Base-by-base conservation (phyloP, 2,329 filamentous ascomycete genomes). In the Aureobasidium sp. region DNA sequence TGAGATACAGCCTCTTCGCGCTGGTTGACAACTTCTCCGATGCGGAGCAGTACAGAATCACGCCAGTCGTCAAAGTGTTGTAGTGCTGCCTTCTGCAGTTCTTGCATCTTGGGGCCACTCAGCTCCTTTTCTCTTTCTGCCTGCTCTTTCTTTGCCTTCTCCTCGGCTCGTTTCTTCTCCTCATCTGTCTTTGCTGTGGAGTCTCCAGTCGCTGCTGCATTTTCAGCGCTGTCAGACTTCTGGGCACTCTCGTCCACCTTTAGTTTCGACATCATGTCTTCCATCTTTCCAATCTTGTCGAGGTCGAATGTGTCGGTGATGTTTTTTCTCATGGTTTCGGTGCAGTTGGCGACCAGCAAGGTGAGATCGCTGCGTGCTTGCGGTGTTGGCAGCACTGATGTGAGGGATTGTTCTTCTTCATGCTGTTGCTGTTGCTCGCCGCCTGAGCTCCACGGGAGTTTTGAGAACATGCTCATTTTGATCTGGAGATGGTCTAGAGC, bases 41-140 rank as follows among this genome's bases (percentile, higher is more conserved):
- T 78, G 15, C 92, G 84, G 62, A 84, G 81, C 44, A 90, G 77
- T 10, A 96, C 83, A 13, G 80, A 79, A 6, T 84, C 81, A 68
- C 90, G 84, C 93, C 93, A 97, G 66, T 90, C 87, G 63, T 88
- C 85, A 71, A 93, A 96, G 71, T 87, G 86, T 7, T 81, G 76
- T 5, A 95, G 72, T 1, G 86, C 82, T 60, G 88, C 86, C 65
- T 83, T 85, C 76, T 86, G 92, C 68, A 92, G 75, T 68, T 90
- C 87, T 63, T 81, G 76, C 65, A 87, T 80, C 60, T 79, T 78
- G 3, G 76, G 75, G 3, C 75, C 75, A 20, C 76, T 77, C 10
- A 84, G 71, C 64, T 84, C 82, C 66, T 80, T 79, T 68, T 78
- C 75, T 47, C 79, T 69, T 52, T 74, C 67, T 34, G 68, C 70